Evolutionary conservation across 176 grass and related monocot genomes (phyloP).

Genomic region (Sorghum bicolor): DNA sequence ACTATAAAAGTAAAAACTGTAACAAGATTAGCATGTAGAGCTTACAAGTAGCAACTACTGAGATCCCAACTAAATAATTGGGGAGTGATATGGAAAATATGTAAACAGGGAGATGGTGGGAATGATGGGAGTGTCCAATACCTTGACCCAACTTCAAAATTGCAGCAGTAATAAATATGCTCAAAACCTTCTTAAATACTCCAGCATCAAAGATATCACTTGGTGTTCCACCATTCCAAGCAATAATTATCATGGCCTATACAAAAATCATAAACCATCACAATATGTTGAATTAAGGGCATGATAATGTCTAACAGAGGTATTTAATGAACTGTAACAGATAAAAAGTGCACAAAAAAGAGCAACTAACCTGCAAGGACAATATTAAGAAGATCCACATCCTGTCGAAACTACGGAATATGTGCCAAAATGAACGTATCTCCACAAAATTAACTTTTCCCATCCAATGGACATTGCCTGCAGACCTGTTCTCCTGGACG

Average conservation of each 20-base stretch:
- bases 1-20: neutral
- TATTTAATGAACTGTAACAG: neutral
- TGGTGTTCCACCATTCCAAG: slow-evolving; percentile 94
- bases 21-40: neutral
- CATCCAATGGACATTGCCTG: slow-evolving; percentile 63
- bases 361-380: slow-evolving; percentile 76
- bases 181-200: slow-evolving; percentile 94
- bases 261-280: slow-evolving; percentile 20
- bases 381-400: slow-evolving; percentile 99
- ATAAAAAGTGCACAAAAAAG: neutral
- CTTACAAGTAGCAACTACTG: slow-evolving; percentile 10
- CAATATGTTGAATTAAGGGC: slow-evolving; percentile 21
- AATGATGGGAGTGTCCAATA: slow-evolving; percentile 9
- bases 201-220: slow-evolving; percentile 84
- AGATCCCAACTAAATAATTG: slow-evolving; percentile 4
- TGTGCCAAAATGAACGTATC: slow-evolving; percentile 97
- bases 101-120: neutral
- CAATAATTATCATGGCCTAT: slow-evolving; percentile 92
- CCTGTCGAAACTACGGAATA: slow-evolving; percentile 96
- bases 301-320: neutral
- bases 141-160: slow-evolving; percentile 88
- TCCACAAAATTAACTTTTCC: slow-evolving; percentile 99
- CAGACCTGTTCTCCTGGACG: slow-evolving; percentile 50
- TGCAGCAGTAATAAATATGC: slow-evolving; percentile 96
- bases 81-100: neutral